Evolutionary conservation across 306 rosid genomes (phyloP), one percentile per base, ranked within the genome.

Genomic region (Castanospermum australe): DNA sequence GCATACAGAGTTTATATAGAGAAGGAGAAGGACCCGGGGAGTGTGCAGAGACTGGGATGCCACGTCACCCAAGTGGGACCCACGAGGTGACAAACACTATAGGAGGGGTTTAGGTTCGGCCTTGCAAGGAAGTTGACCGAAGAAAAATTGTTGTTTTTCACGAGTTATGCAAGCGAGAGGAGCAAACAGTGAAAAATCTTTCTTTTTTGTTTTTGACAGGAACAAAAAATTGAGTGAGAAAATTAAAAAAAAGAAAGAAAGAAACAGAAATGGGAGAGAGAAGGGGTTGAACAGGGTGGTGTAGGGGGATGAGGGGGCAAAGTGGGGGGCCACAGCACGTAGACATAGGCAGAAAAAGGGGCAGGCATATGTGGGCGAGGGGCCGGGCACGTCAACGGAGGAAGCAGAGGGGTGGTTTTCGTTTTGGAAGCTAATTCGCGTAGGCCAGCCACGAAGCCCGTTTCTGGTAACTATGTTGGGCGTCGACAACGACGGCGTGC

Each of bases 371-470:
- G 89, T 83, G 89, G 80, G 81, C 21, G 74, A 24, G 80, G 83
- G 74, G 41, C 75, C 75, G 48, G 18, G 22, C 56, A 86, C 67
- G 89, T 86, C 83, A 83, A 79, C 64, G 60, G 48, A 76, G 87
- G 82, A 80, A 77, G 74, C 79, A 76, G 18, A 50, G 71, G 9
- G 75, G 80, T 76, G 50, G 85, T 80, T 86, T 75, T 75, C 61
- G 45, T 81, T 83, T 82, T 71, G 81, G 80, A 66, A 42, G 81
- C 24, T 81, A 51, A 71, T 80, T 77, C 85, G 87, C 89, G 89
- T 80, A 1, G 38, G 5, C 89, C 87, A 83, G 83, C 89, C 73
- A 77, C 4, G 8, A 9, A 82, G 73, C 76, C 66, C 57, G 3
- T 73, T 80, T 83, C 85, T 3, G 89, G 83, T 79, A 57, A 22